Conservation (phyloP, 169 alveolate species). For the Pseudocohnilembus persalinus region DNA sequence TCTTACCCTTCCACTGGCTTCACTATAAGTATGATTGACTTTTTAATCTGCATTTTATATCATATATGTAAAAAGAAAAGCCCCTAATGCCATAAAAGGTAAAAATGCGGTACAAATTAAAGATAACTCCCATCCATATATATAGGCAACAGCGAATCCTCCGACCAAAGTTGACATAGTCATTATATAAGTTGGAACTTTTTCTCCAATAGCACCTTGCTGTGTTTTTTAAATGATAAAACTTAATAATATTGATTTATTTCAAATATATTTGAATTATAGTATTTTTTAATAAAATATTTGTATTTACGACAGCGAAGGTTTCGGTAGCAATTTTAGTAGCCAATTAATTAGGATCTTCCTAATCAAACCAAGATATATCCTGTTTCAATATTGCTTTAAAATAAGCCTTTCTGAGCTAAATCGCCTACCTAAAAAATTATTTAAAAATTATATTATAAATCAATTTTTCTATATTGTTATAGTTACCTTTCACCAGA, state of each 20-base stretch:
- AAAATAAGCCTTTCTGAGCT: conserved; percentile 43
- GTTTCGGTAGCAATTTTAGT: conserved; percentile 50
- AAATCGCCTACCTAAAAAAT: conserved; percentile 18
- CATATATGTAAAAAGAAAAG: conserved; percentile 1
- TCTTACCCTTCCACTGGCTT: too few relatives aligned
- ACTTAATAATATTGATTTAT: too few relatives aligned
- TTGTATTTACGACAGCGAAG: conserved; percentile 13
- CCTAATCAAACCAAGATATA: conserved; percentile 59
- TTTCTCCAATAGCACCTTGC: conserved; percentile 58
- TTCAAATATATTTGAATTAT: too few relatives aligned
- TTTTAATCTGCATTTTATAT: conserved; percentile 1
- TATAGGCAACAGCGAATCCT: conserved; percentile 16
- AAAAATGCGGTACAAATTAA: conserved; percentile 25
- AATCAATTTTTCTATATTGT: neutral
- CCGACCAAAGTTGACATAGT: conserved; percentile 13
- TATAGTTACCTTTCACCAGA: conserved; percentile 8
- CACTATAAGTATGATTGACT: too few relatives aligned
- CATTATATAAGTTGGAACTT: conserved; percentile 44
- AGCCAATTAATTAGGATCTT: conserved; percentile 50
- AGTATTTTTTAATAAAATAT: too few relatives aligned
- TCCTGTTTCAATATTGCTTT: conserved; percentile 50
- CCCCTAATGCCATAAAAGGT: conserved; percentile 8
- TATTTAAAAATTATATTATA: conserved; percentile 14
- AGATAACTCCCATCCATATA: conserved; percentile 39
- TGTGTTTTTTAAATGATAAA: neutral